Conservation (phyloP, 1,139 yeast genomes). For the Hyphopichia fennica region DNA sequence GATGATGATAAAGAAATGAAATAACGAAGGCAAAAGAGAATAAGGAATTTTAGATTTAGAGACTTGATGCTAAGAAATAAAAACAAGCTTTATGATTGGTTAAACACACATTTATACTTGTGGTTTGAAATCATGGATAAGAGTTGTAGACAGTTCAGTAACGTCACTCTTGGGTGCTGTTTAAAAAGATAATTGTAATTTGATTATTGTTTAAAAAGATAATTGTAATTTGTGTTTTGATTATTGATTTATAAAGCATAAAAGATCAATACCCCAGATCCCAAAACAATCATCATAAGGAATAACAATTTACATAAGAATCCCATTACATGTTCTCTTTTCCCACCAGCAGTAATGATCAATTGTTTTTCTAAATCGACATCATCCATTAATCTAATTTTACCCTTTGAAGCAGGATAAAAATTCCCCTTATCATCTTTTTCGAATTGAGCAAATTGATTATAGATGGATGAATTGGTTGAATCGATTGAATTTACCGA, state of each 20-base stretch:
- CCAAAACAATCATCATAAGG: slow-evolving; percentile 30
- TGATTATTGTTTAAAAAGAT: too few relatives aligned
- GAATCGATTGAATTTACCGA: slow-evolving; percentile 17
- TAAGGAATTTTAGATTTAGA: too few relatives aligned
- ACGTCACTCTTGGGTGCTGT: too few relatives aligned
- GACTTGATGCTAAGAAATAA: too few relatives aligned
- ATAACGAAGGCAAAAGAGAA: not conserved
- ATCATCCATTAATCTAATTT: slow-evolving; percentile 23
- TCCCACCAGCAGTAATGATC: slow-evolving; percentile 42
- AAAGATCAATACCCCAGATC: slow-evolving; percentile 38
- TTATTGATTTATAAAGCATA: slow-evolving; percentile 25
- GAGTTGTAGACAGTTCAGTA: too few relatives aligned
- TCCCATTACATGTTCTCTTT: slow-evolving; percentile 31
- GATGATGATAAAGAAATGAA: not conserved
- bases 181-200: too few relatives aligned
- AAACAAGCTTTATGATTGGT: too few relatives aligned
- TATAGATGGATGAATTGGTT: slow-evolving; percentile 3
- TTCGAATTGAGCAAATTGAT: not conserved
- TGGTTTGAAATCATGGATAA: not conserved
- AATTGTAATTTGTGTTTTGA: too few relatives aligned
- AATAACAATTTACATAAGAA: slow-evolving; percentile 33
- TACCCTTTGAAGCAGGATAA: slow-evolving; percentile 11
- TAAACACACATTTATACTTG: not conserved
- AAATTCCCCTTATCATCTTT: not conserved
- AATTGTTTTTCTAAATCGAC: slow-evolving; percentile 40